Evolutionary conservation across 768 basidiomycete species (phyloP).

Genomic region (Dentipellis sp.): DNA sequence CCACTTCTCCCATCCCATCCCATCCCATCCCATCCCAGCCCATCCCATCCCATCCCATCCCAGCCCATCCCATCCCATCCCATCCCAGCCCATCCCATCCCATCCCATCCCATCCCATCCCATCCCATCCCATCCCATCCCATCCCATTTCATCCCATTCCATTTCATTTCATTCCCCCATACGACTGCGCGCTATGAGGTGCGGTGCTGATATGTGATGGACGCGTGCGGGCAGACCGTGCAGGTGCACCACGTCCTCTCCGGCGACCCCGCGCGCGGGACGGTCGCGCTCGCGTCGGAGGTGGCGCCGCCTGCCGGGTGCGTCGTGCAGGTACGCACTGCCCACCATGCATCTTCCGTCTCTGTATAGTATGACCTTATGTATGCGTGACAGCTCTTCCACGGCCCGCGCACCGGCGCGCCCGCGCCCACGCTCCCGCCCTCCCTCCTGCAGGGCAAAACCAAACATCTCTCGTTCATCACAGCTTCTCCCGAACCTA

Average conservation of each 20-base stretch:
- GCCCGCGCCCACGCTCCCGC: neutral
- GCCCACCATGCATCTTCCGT: neutral
- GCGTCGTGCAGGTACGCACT: constrained; percentile 38
- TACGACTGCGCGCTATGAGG: too few relatives aligned
- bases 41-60: too few relatives aligned
- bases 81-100: too few relatives aligned
- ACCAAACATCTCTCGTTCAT: neutral
- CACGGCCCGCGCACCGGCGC: neutral
- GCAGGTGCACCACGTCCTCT: constrained; percentile 48
- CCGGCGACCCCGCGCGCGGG: constrained; percentile 67
- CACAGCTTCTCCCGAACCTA: neutral
- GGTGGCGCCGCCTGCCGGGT: constrained; percentile 40
- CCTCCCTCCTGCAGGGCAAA: neutral
- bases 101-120: too few relatives aligned
- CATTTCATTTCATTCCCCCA: too few relatives aligned
- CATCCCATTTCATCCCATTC: too few relatives aligned
- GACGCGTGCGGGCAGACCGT: constrained; percentile 31
- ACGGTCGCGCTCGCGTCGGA: constrained; percentile 50
- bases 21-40: too few relatives aligned
- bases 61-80: too few relatives aligned
- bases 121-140: constrained; percentile 4
- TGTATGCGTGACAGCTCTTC: neutral
- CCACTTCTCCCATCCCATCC: neutral
- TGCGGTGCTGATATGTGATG: too few relatives aligned
- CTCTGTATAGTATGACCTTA: neutral